Conservation (phyloP, 2,329 filamentous ascomycete species). For the Colletotrichum scovillei region DNA sequence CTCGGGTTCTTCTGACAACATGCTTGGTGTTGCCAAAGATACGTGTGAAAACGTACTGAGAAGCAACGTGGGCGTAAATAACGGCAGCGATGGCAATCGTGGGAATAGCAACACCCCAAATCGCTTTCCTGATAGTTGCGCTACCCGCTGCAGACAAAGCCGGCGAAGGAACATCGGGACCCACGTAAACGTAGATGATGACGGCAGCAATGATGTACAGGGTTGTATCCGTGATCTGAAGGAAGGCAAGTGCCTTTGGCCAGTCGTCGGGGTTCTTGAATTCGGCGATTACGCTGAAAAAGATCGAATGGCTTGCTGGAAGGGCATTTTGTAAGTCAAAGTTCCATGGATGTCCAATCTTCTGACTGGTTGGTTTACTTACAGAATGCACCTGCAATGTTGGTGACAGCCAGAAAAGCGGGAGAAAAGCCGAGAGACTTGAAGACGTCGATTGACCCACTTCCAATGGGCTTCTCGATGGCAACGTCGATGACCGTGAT, state of each 20-base stretch:
- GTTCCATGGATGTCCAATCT: no score
- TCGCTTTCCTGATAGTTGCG: conserved; percentile 67
- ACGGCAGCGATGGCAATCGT: conserved; percentile 79
- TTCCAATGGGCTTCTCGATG: conserved; percentile 54
- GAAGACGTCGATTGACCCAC: conserved; percentile 45
- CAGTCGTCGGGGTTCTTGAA: conserved; percentile 70
- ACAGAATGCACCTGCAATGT: conserved; percentile 75
- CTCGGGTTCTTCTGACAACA: conserved; percentile 59
- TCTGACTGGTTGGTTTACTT: conserved; percentile 1
- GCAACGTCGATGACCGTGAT: conserved; percentile 74
- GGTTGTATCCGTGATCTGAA: conserved; percentile 69
- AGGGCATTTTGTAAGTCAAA: not conserved
- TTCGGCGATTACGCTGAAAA: conserved; percentile 75
- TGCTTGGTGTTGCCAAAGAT: conserved; percentile 70
- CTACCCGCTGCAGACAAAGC: conserved; percentile 71
- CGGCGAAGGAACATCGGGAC: conserved; percentile 70
- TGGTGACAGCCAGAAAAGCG: conserved; percentile 68
- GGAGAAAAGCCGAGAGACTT: conserved; percentile 57
- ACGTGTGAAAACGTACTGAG: conserved; percentile 74
- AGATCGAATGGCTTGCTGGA: conserved; percentile 69
- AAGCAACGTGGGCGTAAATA: conserved; percentile 75
- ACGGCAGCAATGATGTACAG: conserved; percentile 74
- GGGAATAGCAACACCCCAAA: conserved; percentile 75
- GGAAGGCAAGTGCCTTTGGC: conserved; percentile 56
- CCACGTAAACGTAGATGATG: conserved; percentile 76